Base-by-base conservation (phyloP, 73 alveolate genomes). In the Urostyla sp. region DNA sequence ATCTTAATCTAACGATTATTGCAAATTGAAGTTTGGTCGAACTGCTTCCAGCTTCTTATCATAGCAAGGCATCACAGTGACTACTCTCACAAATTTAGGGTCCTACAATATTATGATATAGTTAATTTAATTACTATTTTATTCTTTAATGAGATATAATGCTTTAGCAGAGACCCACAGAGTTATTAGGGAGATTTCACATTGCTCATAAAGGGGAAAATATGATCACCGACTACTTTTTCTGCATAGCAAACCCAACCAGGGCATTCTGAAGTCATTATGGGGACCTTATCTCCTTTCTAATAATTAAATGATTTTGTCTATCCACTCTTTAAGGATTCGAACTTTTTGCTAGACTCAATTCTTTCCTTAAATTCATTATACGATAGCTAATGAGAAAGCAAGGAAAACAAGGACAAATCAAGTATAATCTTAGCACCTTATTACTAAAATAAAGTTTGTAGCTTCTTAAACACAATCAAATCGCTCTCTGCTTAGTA, bases 231-330 rank as follows among this genome's bases (percentile, higher is more conserved):
- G 0, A 92, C 94, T 21, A 90, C 93, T 86, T 96, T 96, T 77
- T 95, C 98, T 8, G 99, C 98, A 90, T 96, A 96, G 82, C 98
- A 95, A 8, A 87, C 94, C 99, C 99, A 96, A 0, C 99, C 99
- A 0, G 99, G 99, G 67, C 99, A 97, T 72, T 97, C 99, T 16
- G 97, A 88, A 48, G 96, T 84, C 34, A 97, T 72, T 23, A 94
- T 61, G 15, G 96, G 97, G 8, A 75, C 26, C 11, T 66, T 56
- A 32, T 40, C 72, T 20, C n/a, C 63, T 31, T 35, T 32, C 18
- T 30, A 31, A 13, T 27, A 10, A 1, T 30, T n/a, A 46, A 56
- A n/a, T 80, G 30, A 58, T 60, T 54, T 72, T 67, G 85, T 34
- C 84, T 44, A 72, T 48, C 72, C 28, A 73, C 48, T 80, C 66